These are phyloP conservation scores for Circinella umbellata DNA, from an alignment of 371 early-diverging fungal species.

Conservation along the genomic window DNA sequence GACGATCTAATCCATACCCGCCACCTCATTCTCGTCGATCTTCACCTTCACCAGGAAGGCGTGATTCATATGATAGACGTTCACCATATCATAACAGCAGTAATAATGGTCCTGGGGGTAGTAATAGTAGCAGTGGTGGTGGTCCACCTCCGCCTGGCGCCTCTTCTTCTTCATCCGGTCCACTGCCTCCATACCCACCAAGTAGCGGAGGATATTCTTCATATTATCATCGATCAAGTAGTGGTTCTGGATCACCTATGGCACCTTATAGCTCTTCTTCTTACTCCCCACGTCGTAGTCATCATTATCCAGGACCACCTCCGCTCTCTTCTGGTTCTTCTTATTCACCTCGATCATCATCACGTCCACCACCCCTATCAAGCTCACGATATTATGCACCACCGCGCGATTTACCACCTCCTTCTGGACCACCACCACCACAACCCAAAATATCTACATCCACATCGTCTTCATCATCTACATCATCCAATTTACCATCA, in stretches of 20 bases:
- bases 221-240: conserved; percentile 11
- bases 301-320: conserved; percentile 20
- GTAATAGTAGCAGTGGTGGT: conserved; percentile 3
- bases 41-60: conserved; percentile 38
- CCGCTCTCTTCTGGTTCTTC: conserved; percentile 6
- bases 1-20: conserved; percentile 15
- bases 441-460: conserved; percentile 4
- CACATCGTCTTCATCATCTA: conserved; percentile 1
- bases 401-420: conserved; percentile 11
- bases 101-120: neutral
- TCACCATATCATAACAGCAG: conserved; percentile 15
- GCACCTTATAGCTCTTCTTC: conserved; percentile 18
- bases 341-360: conserved; percentile 8
- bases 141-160: neutral
- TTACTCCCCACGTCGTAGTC: conserved; percentile 17
- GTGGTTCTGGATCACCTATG: conserved; percentile 14
- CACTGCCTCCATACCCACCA: neutral
- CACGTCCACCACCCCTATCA: neutral
- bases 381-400: conserved; percentile 5
- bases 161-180: conserved; percentile 4
- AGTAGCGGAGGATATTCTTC: neutral
- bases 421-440: conserved; percentile 8
- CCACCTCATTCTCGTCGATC: conserved; percentile 29
- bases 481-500: neutral
- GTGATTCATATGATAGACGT: conserved; percentile 37